These are phyloP conservation scores for Hemisphaericaspora xylanilytica DNA, from an alignment of 1,139 yeast species.

Conservation along the genomic window DNA sequence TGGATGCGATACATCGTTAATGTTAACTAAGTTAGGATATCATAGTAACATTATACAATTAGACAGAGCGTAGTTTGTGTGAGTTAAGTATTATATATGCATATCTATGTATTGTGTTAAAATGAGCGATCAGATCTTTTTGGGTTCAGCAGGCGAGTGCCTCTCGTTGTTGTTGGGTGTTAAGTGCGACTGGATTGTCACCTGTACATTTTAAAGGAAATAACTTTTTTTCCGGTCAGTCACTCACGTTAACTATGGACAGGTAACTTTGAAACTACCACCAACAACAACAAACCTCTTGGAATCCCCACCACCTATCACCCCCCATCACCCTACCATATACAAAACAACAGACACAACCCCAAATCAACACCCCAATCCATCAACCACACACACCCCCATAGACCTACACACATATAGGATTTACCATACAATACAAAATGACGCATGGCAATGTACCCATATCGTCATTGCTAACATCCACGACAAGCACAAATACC, in stretches of 20 bases:
- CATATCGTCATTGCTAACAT: conserved; percentile 23
- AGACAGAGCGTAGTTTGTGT: conserved; percentile 59
- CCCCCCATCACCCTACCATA: too few species aligned
- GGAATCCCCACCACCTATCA: too few species aligned
- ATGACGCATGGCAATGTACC: conserved; percentile 19
- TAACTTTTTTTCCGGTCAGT: not conserved
- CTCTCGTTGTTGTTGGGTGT: too few species aligned
- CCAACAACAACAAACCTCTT: too few species aligned
- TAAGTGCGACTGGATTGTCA: too few species aligned
- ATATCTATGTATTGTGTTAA: too few species aligned
- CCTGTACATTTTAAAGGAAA: not conserved
- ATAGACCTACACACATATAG: not conserved
- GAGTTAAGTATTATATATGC: too few species aligned
- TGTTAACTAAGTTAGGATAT: conserved; percentile 73
- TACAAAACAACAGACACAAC: too few species aligned
- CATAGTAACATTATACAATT: conserved; percentile 63
- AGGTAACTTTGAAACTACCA: not conserved
- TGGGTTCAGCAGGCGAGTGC: too few species aligned
- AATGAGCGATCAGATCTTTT: too few species aligned
- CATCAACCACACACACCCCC: not conserved
- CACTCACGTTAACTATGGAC: conserved; percentile 1
- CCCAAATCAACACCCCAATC: too few species aligned
- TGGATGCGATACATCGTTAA: conserved; percentile 84
- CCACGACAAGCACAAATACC: conserved; percentile 11
- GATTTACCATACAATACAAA: too few species aligned